These are phyloP conservation scores for Mrakia hoshinonis DNA, from an alignment of 768 basidiomycete genomes.

Conservation along the genomic window DNA sequence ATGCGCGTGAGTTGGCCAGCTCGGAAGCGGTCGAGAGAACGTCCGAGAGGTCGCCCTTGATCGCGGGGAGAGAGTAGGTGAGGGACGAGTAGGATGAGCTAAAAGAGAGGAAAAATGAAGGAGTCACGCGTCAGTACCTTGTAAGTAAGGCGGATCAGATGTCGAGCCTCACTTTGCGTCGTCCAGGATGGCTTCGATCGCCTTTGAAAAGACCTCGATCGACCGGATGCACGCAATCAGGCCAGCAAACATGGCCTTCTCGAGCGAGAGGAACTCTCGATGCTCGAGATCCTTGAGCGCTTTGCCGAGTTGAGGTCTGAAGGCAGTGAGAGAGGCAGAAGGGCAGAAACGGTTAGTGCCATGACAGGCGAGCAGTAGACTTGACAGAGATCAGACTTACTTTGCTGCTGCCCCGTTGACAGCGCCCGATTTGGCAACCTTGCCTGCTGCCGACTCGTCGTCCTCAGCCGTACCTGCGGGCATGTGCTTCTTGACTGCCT, in stretches of 20 bases:
- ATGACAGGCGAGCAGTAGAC: not conserved
- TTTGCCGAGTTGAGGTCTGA: constrained; percentile 48
- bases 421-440: not conserved
- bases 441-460: constrained; percentile 43
- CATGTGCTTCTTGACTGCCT: constrained; percentile 54
- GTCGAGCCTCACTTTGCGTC: constrained; percentile 31
- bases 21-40: constrained; percentile 73
- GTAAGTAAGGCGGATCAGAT: no score
- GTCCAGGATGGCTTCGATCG: constrained; percentile 43
- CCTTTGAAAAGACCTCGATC: constrained; percentile 45
- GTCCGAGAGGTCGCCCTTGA: constrained; percentile 53
- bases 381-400: not conserved
- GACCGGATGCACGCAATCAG: constrained; percentile 61
- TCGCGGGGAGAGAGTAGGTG: not conserved
- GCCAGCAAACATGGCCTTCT: constrained; percentile 54
- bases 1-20: constrained; percentile 70
- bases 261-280: constrained; percentile 55
- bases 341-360: no score
- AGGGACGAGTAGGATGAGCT: constrained; percentile 7
- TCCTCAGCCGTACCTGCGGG: constrained; percentile 52
- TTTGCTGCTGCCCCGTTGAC: not conserved
- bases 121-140: no score
- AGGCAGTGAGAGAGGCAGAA: not conserved
- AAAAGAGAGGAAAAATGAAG: not conserved
- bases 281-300: constrained; percentile 62